Evolutionary conservation across 805 yeast genomes (phyloP), one percentile per base, ranked within the genome.

Genomic region (Candida boleticola): DNA sequence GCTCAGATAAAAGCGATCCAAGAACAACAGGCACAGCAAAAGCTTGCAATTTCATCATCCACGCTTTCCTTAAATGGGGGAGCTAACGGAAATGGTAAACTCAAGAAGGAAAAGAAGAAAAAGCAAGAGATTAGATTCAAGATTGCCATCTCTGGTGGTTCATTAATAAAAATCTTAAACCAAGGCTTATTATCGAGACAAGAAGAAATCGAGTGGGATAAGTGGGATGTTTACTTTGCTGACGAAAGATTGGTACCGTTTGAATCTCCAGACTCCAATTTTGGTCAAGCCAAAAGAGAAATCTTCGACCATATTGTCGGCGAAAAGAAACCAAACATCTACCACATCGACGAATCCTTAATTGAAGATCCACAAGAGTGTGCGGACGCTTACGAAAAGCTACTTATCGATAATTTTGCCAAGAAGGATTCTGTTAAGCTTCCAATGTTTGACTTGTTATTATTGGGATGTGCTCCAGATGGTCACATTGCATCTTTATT

Each of bases 401-500:
- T 81, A 17, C 72, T 93, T 42, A 86, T 93, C 44, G 80, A 79
- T 57, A 93, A 92, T 41, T 93, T 93, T 69, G 99, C 99, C 9
- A 89, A 87, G 41, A 92, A 95, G 61, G 98, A 93, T 64, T 84
- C 96, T 14, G 99, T 93, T 43, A 89, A 90, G 66, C 75, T 92
- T 47, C 99, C 99, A 45, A 82, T 88, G 80, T 92, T 93, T 67
- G 98, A 93, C 63, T 68, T 93, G 41, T 77, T 93, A 48, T 71
- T 93, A 50, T 73, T 93, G 45, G 99, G 99, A 20, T 92, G 98
- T 73, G 99, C 99, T 0, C 98, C 98, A 2, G 99, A 92, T 63
- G 99, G 99, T 18, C 99, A 92, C 63, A 87, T 89, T 57, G 96
- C 97, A 40, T 89, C 96, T n/a, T 76, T 92, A 42, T 92, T 92